Evolutionary conservation across 805 yeast species (phyloP), one percentile per base, ranked within the genome.

Genomic region (Myxozyma neglecta): DNA sequence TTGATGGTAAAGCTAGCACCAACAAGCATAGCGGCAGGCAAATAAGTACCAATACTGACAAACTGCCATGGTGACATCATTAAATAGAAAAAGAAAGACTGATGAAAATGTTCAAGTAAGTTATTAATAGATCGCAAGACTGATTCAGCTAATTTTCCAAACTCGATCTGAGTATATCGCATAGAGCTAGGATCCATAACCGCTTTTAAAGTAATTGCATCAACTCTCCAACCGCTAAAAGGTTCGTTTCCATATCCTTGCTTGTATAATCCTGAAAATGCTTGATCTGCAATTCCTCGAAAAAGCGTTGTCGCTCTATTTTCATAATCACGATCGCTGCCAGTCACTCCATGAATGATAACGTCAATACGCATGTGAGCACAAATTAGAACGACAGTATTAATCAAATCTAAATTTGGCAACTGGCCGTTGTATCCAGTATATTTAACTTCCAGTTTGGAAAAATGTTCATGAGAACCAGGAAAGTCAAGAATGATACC

Each of bases 181-280:
- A 51, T 51, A n/a, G 47, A 20, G 6, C 16, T 45, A 6, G 55
- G 13, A 0, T 79, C 78, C 20, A 51, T 39, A n/a, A 39, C 36
- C 0, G 96, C 98, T 58, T 82, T 81, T 39, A 94, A 71, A 0
- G 97, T 89, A 20, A 94, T 73, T 0, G 98, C 87, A 74, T 93
- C 98, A 61, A 94, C 88, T 72, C 96, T 87, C 96, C 97, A 94
- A 4, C 98, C 97, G 56, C 94, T 87, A 71, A 93, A 94, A 13
- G 93, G 90, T 72, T 93, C 97, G 68, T 91, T 85, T n/a, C 94
- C 89, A 45, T 85, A 80, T 0, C 82, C 79, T 4, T 76, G 78
- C 20, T 55, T 39, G 54, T 76, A 78, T 34, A 89, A 73, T 0
- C 98, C 98, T 0, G 96, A 81, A 6, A 85, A 70, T 3, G 92